phyloP scores from a whole-genome alignment of 1,139 yeast genomes.

The Scheffersomyces lignicola region DNA sequence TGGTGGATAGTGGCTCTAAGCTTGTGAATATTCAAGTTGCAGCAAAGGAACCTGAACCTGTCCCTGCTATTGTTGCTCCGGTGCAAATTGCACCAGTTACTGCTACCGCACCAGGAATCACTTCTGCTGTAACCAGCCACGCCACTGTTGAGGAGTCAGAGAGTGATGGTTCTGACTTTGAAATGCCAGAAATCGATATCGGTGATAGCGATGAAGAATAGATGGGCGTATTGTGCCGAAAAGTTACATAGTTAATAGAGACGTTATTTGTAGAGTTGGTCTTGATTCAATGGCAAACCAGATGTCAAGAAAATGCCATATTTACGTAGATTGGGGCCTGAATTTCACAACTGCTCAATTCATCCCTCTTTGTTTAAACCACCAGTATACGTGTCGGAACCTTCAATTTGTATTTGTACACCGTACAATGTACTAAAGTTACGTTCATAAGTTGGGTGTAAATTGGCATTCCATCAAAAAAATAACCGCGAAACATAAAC shows the following conservation, averaged over 20 bases:
- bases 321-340: too few species aligned
- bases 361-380: too few species aligned
- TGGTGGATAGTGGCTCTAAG: conserved; percentile 6
- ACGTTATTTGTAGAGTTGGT: too few species aligned
- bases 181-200: conserved; percentile 52
- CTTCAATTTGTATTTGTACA: too few species aligned
- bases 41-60: conserved; percentile 10
- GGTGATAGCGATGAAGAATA: conserved; percentile 22
- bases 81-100: conserved; percentile 4
- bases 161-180: conserved; percentile 51
- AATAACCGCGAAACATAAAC: background rate
- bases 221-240: too few species aligned
- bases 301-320: too few species aligned
- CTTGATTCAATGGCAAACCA: conserved; percentile 4
- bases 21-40: conserved; percentile 5
- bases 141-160: conserved; percentile 9
- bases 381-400: too few species aligned
- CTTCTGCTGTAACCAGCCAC: conserved; percentile 10
- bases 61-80: conserved; percentile 13
- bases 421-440: too few species aligned
- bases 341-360: too few species aligned
- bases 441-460: background rate
- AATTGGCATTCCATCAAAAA: background rate
- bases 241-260: too few species aligned
- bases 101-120: background rate